phyloP scores from a whole-genome alignment of 2,329 filamentous ascomycete genomes.

The Paracoccidioides lutzii region DNA sequence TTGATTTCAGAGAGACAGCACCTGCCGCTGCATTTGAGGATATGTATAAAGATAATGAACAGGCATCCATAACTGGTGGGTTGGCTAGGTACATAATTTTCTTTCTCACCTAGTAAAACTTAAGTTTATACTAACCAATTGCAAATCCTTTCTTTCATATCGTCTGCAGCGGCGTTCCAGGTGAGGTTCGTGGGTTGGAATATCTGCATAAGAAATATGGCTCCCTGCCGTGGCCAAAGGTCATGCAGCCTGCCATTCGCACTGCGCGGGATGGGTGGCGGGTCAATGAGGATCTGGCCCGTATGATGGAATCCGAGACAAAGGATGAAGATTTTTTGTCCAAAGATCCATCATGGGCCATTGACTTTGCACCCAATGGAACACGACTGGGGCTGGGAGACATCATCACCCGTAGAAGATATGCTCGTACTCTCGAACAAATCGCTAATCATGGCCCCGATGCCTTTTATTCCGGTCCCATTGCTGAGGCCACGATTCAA shows the following conservation, averaged over 20 bases:
- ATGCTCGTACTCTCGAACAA: conserved; percentile 63
- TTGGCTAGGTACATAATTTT: conserved; percentile 40
- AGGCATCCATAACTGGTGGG: conserved; percentile 57
- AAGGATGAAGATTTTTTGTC: conserved; percentile 52
- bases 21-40: conserved; percentile 68
- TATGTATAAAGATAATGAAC: conserved; percentile 66
- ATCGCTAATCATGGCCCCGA: conserved; percentile 62
- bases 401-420: conserved; percentile 65
- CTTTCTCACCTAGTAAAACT: neutral
- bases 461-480: conserved; percentile 59
- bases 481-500: conserved; percentile 61
- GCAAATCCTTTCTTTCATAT: too few relatives aligned
- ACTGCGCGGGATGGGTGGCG: conserved; percentile 62
- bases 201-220: conserved; percentile 55
- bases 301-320: conserved; percentile 52
- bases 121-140: neutral
- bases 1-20: conserved; percentile 84
- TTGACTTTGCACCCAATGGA: conserved; percentile 80
- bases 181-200: conserved; percentile 60
- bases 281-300: conserved; percentile 60
- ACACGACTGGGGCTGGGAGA: conserved; percentile 59
- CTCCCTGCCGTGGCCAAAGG: conserved; percentile 53
- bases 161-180: conserved; percentile 39
- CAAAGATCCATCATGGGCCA: conserved; percentile 64
- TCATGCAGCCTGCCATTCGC: conserved; percentile 61